Base-by-base conservation (phyloP, 164 flowering plant species). In the Paratinospora sagittata region DNA sequence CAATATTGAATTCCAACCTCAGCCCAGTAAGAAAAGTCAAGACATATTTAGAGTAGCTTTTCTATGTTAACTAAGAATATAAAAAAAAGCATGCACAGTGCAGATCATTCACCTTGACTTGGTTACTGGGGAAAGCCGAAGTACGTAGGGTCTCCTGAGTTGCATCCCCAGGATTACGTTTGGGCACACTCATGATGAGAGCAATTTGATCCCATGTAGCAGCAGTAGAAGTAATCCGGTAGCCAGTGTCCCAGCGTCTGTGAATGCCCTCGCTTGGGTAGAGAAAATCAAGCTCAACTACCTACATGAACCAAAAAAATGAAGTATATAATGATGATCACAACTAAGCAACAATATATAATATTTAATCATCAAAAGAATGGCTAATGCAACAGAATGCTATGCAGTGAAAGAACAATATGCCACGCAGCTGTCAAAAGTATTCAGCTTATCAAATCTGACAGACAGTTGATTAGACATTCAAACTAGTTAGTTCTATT, bases 251-350 rank as follows among this genome's bases (percentile, higher is more conserved):
- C 94, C 94, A 88, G 16, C 95, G 78, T 24, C 79, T 73, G 68
- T 89, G 95, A 49, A 89, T 86, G 26, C 92, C 95, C 77, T 89
- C 95, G 70, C 95, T 89, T 8, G 92, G 95, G 69, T 89, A 89
- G 34, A 86, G 86, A 76, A 89, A 88, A 81, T 89, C 94, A 64
- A 88, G 84, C 70, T 89, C 94, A 47, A 89, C 94, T n/a, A 88
- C 95, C 92, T 90, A 75, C 70, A 67, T 64, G 8, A 55, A 12
- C 55, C 10, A 17, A 16, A 39, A 9, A 6, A 7, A 39, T 30
- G n/a, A 66, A 30, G 34, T 30, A 30, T 4, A 30, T 30, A 14
- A 43, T 9, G 47, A 43, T 14, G 14, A 43, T 30, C 34, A 30
- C 47, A 43, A 43, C 7, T 11, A 9, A 43, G 14, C 47, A 10